Evolutionary conservation across 148 eudicot genomes (phyloP).

Genomic region (Persicaria tinctoria): DNA sequence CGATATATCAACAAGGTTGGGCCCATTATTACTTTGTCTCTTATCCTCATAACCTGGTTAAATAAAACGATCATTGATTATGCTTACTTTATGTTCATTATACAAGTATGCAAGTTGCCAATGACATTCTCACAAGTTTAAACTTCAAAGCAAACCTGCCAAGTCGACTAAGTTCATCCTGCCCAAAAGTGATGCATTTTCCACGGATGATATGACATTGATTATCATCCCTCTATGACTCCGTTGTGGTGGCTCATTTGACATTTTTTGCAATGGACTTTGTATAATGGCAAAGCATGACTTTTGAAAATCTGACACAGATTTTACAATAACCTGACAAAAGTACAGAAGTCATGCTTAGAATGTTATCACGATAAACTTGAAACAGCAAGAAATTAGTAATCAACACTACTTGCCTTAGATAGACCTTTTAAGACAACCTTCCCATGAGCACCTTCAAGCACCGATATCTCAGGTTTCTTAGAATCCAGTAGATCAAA

Average conservation of each 20-base stretch:
- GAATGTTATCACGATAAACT: background rate
- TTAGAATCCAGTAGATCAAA: constrained; percentile 55
- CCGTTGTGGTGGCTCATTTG: constrained; percentile 33
- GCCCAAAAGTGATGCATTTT: constrained; percentile 33
- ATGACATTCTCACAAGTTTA: background rate
- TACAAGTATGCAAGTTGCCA: constrained; percentile 9
- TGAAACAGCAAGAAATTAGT: background rate
- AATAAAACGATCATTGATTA: background rate
- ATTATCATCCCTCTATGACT: constrained; percentile 73
- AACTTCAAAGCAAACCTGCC: constrained; percentile 45
- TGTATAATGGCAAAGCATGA: constrained; percentile 23
- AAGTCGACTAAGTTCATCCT: constrained; percentile 85
- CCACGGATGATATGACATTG: constrained; percentile 32
- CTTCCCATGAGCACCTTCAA: constrained; percentile 66
- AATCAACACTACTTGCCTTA: constrained; percentile 30
- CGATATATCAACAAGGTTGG: constrained; percentile 37
- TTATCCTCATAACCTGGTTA: constrained; percentile 72
- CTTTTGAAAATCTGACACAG: constrained; percentile 48
- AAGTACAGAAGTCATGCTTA: background rate
- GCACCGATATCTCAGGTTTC: constrained; percentile 49
- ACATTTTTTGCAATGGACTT: constrained; percentile 29
- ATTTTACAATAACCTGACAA: constrained; percentile 47
- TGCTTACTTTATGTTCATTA: background rate
- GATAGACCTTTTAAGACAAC: constrained; percentile 78
- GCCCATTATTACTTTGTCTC: constrained; percentile 44